Evolutionary conservation across 2,329 filamentous ascomycete species (phyloP), one percentile per base, ranked within the genome.

Genomic region (Colletotrichum sp.): DNA sequence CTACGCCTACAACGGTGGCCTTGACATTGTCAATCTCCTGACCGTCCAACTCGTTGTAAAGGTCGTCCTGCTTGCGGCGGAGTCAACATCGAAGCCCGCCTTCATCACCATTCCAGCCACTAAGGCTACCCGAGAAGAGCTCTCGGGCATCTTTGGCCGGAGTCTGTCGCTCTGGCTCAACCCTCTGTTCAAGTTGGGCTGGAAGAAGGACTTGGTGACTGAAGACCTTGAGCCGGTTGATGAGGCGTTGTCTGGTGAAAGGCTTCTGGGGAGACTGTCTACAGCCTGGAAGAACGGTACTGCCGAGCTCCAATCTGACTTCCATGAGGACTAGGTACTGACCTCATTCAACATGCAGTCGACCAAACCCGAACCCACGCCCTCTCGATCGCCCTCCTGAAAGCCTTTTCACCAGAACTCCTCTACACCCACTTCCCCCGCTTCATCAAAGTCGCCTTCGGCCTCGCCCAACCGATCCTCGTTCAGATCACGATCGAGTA

Each of bases 381-480:
- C 6, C 61, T 75, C 3, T 36, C 18, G 0, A 1, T 75, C 0
- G 55, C 72, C 2, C 68, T 72, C 9, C 10, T 75, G 4, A 71
- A 66, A 2, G 39, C 68, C 1, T 75, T 72, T n/a, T 60, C 13
- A 10, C 18, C 28, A 18, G 68, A 75, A 8, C 39, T 89, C 2
- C 48, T 82, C 1, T 67, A 78, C 6, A 82, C 83, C n/a, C 74
- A 78, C 10, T 73, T 81, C 5, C 82, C 83, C 1, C 80, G 83
- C 3, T n/a, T 83, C 32, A 78, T 78, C 1, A 81, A 80, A 55
- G 79, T 82, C 2, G 86, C 79, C 6, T 87, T 89, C 78, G 84
- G 79, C 10, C 87, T 88, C 64, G 82, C 84, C 5, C 87, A 89
- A 34, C 87, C 88, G 0, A 85, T 89, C 26, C 83, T 89, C 12